Base-by-base conservation (phyloP, 2,329 filamentous ascomycete genomes). In the Macrophomina tecta region DNA sequence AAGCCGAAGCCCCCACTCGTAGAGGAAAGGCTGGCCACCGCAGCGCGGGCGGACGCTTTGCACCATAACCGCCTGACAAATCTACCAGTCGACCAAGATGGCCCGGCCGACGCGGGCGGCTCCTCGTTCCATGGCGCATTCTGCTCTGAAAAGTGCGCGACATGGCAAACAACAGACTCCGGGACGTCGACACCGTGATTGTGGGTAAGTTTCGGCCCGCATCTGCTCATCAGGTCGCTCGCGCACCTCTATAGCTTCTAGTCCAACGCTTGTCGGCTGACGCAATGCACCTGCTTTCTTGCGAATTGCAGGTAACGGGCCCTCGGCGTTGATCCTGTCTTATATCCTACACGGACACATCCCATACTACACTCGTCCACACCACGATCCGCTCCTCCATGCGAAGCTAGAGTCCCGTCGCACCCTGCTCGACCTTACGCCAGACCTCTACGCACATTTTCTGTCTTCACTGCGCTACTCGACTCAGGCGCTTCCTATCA, bases 291-390 rank as follows among this genome's bases (percentile, higher is more conserved):
- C 9, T 45, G 30, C 46, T 58, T 40, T 60, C 64, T 58, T 48
- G 45, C 62, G 53, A 58, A 49, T 46, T 40, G 30, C 69, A 88
- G 87, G 87, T 72, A 88, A 87, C 73, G 87, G 87, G 66, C 87
- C 87, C 53, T 86, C 87, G 61, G 85, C 87, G 62, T 81, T 89
- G 77, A 85, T 88, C 70, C 80, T 89, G 42, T 88, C 86, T 53
- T 89, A 86, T 74, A 87, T 89, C 51, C 82, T 89, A 34, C 86
- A 89, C 75, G 87, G 87, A 45, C 81, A 88, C 72, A 79, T 87
- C 64, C 87, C 87, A 5, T 83, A 82, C 72, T 89, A 89, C 71
- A 76, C 81, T 45, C 76, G 81, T 64, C 82, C 82, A 42, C 87
- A 89, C 75, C 85, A 86, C 42, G 87, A 89, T 74, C 76, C 80